Evolutionary conservation across 805 yeast species (phyloP).

Genomic region (Myxozyma neotropica): DNA sequence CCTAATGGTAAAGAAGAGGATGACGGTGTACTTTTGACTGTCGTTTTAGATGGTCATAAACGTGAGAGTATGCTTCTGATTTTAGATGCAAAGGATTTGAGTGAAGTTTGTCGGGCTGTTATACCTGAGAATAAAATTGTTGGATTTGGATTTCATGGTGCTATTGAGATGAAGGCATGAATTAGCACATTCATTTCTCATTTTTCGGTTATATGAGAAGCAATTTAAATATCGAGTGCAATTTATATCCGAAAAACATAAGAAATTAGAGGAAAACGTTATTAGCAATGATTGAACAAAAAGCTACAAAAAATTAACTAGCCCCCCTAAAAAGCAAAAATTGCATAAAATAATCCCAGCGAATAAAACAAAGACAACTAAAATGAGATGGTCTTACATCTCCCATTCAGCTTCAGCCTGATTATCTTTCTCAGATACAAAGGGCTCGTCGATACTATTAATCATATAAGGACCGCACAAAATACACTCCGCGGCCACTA

Average conservation of each 20-base stretch:
- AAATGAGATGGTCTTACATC: background rate
- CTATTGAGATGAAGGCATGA: background rate
- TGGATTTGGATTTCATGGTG: constrained; percentile 31
- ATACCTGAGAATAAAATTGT: constrained; percentile 20
- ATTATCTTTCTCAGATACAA: constrained; percentile 45
- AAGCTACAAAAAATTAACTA: background rate
- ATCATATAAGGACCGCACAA: constrained; percentile 76
- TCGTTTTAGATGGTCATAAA: constrained; percentile 22
- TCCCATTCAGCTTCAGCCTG: constrained; percentile 27
- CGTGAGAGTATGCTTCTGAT: constrained; percentile 21
- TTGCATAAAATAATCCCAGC: background rate
- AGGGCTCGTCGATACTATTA: constrained; percentile 65
- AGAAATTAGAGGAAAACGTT: no score
- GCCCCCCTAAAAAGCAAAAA: background rate
- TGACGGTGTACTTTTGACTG: constrained; percentile 27
- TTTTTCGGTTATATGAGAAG: no score
- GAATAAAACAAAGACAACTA: background rate
- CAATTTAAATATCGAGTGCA: background rate
- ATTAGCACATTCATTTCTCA: background rate
- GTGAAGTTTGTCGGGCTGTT: constrained; percentile 23
- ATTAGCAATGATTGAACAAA: no score
- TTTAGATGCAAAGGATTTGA: constrained; percentile 28
- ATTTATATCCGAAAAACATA: background rate
- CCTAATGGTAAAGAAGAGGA: constrained; percentile 14
- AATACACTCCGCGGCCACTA: constrained; percentile 67